A percentile compares a stretch with the other conserved stretches of the same genome.
These are phyloP conservation scores for Xylaria curta DNA, from an alignment of 495 filamentous ascomycete species.

Conservation along the genomic window DNA sequence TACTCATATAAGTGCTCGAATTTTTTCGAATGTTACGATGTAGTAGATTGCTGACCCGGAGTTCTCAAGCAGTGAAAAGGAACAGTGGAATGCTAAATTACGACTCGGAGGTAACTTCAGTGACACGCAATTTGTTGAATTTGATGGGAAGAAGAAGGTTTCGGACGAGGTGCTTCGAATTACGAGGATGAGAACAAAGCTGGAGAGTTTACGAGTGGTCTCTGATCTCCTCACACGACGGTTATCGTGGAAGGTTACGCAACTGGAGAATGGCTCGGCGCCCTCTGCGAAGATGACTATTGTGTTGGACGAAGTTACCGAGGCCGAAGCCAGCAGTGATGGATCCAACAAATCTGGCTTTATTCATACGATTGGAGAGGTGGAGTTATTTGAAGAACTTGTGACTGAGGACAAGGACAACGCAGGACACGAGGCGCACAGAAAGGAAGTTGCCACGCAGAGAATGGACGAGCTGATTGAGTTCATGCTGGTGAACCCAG, in stretches of 20 bases:
- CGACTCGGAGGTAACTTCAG: conserved; percentile 28
- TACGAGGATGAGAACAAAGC: conserved; percentile 12
- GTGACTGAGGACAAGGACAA: conserved; percentile 26
- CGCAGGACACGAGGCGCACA: conserved; percentile 24
- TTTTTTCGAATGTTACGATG: background rate
- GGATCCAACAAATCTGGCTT: conserved; percentile 18
- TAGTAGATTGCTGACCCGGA: background rate
- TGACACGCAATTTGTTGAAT: conserved; percentile 30
- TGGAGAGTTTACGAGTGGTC: conserved; percentile 29
- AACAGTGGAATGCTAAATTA: conserved; percentile 32
- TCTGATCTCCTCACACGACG: conserved; percentile 29
- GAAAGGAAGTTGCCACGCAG: conserved; percentile 23
- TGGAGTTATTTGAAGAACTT: conserved; percentile 29
- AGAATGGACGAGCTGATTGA: conserved; percentile 29
- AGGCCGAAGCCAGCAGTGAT: conserved; percentile 17
- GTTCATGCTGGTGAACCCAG: conserved; percentile 25
- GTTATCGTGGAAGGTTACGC: conserved; percentile 21
- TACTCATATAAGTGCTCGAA: background rate
- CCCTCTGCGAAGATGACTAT: conserved; percentile 30
- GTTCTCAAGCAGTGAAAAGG: background rate
- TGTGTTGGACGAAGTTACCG: conserved; percentile 29
- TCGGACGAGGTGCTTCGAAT: conserved; percentile 27
- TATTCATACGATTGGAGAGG: conserved; percentile 28
- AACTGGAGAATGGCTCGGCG: conserved; percentile 4
- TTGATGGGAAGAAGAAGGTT: conserved; percentile 27